Evolutionary conservation across 257 asterid species (phyloP), one percentile per base, ranked within the genome.

Genomic region (Cordia subcordata): DNA sequence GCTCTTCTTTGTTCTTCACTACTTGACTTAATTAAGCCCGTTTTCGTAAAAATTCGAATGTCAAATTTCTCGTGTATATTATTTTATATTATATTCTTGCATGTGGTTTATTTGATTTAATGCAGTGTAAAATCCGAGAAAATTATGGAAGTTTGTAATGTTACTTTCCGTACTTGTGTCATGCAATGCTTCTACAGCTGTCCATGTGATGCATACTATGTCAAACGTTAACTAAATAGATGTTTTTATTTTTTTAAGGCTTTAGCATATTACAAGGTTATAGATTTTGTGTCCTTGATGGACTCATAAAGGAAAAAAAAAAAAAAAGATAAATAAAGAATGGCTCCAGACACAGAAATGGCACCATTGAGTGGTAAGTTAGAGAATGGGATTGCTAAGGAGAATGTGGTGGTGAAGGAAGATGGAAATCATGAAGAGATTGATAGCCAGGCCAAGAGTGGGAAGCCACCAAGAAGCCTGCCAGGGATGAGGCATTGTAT

Each of bases 401-500:
- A 79, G 42, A 70, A 61, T 54, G 73, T 62, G 47, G 51, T 72
- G 42, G 14, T 55, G 22, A 35, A 52, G 21, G 85, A 71, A 54
- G 79, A 74, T 58, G 77, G 68, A 66, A 66, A 50, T 66, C 75
- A 55, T 1, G 88, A 80, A 56, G 83, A 66, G 8, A 51, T 45
- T 17, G 50, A 37, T 16, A 53, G 19, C 60, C 90, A 78, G 42
- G 75, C 84, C 5, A 86, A 81, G 71, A 60, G 73, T 16, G 77
- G 94, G 19, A 84, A 86, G 27, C 96, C 98, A 16, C 90, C 85
- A 11, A 79, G 79, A 60, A 72, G 64, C 42, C 57, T 57, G 22
- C 79, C 94, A 2, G 64, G 73, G 73, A 82, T 92, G 94, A 76
- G 98, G 42, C 95, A 88, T 73, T 88, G 88, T 70, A 81, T 75